Base-by-base conservation (phyloP, 306 rosid genomes). In the Castanea sativa region DNA sequence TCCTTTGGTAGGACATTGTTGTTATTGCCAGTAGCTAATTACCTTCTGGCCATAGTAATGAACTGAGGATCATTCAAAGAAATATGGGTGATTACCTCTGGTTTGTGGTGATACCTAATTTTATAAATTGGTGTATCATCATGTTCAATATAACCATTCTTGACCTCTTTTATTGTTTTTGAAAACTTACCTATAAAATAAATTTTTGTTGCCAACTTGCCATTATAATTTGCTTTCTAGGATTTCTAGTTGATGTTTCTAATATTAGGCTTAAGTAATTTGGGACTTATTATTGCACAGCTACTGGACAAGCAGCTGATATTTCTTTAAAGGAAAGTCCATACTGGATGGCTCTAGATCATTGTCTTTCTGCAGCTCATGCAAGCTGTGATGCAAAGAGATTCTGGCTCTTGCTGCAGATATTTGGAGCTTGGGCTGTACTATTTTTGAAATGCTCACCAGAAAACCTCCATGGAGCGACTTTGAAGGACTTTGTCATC, bases 381-480 rank as follows among this genome's bases (percentile, higher is more conserved):
- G 91, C 93, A 86, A 60, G 86, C 91, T 12, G 94, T 87, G 80
- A 92, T 90, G 86, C 89, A 90, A 65, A 96, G 85, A 84, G 98
- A 91, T 80, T 85, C 27, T 25, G 2, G 27, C 27, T 25, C 27
- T 25, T 25, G 2, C 27, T 25, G 2, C 1, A 25, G 27, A 25
- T 25, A 25, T 25, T 25, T 25, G 27, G 27, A 25, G 27, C 35
- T 32, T 32, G 35, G 27, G 27, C 27, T 25, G 0, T 25, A 25
- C 27, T 25, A 25, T 25, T 25, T 25, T 25, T 25, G 27, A 25
- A 25, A 25, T 25, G 27, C 2, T 25, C 27, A 25, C 27, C 27
- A 1, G 27, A 25, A 25, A 25, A 25, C 27, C 27, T 25, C 27
- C 27, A 25, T 25, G 27, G 27, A 1, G 27, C 2, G 27, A 25